A percentile compares a stretch with the other conserved stretches of the same genome.
Evolutionary conservation across 1,284 basidiomycete genomes (phyloP).

Genomic region (Cystobasidium pallidum): DNA sequence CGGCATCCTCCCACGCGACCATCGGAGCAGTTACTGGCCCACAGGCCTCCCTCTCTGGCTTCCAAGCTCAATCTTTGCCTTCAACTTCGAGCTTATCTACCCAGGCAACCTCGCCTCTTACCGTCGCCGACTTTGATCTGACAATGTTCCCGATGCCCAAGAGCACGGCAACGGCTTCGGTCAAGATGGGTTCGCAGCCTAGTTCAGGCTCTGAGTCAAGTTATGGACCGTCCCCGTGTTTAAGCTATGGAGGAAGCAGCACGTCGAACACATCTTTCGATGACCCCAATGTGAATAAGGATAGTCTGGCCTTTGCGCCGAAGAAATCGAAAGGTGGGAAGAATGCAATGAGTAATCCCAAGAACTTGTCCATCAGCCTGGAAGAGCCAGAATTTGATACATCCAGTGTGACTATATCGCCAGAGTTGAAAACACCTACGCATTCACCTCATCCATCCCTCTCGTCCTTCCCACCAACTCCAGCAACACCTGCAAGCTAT

Average conservation of each 20-base stretch:
- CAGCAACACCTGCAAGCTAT: constrained; percentile 40
- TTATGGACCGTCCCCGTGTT: constrained; percentile 26
- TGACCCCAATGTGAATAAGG: constrained; percentile 14
- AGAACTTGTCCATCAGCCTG: constrained; percentile 23
- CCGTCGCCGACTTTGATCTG: constrained; percentile 6
- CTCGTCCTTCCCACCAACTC: constrained; percentile 28
- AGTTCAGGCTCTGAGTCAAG: constrained; percentile 31
- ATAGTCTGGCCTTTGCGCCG: constrained; percentile 3
- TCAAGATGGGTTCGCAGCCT: constrained; percentile 16
- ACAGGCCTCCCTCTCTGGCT: neutral
- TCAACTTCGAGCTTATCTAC: neutral
- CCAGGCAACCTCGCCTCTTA: neutral
- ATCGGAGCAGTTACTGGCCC: neutral
- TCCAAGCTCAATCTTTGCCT: neutral
- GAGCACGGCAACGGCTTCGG: constrained; percentile 2
- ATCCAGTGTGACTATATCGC: constrained; percentile 1
- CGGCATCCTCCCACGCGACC: neutral
- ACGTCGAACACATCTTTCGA: constrained; percentile 43
- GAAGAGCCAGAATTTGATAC: constrained; percentile 10
- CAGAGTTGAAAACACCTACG: constrained; percentile 29
- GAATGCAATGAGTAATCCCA: constrained; percentile 9
- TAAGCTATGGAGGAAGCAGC: constrained; percentile 41
- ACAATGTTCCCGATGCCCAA: constrained; percentile 21
- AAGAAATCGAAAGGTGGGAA: constrained; percentile 3
- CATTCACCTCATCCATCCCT: constrained; percentile 33